Evolutionary conservation across 768 basidiomycete genomes (phyloP), one percentile per base, ranked within the genome.

Genomic region (Suillus alpinus): DNA sequence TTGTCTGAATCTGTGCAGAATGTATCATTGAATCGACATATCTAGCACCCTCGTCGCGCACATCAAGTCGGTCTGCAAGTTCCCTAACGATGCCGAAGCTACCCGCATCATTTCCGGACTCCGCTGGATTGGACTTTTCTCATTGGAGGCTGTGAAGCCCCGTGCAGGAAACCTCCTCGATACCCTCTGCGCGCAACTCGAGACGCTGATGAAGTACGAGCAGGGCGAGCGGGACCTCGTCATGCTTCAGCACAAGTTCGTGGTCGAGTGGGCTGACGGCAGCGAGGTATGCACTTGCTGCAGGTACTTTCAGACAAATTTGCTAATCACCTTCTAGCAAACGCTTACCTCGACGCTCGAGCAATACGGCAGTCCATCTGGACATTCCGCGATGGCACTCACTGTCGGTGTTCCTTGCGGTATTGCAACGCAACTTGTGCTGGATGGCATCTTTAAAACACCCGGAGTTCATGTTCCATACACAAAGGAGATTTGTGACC

Each of bases 171-270:
- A 91, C 77, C 82, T 96, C 65, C 86, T 99, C 65, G 94, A 97
- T 76, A 95, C 97, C 4, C 88, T 99, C 62, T 97, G 95, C 72
- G 92, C 85, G 2, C 87, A 83, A 23, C 84, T 99, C 53, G 95
- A 99, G 80, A 85, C 80, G 62, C 83, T 96, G 72, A 97, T 98
- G 92, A 84, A 87, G 75, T 98, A 96, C 77, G 91, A 88, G 64
- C 76, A 81, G 51, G 93, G 92, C 64, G 95, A 98, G 76, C 88
- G 93, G 12, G 96, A 99, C 75, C 85, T 98, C 62, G 92, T 99
- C 62, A 93, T 98, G 88, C 86, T 99, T 58, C 96, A 98, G 77
- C 96, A 99, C 84, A 96, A 95, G 80, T 98, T 99, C 72, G 77
- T 93, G 67, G 88, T 98, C 40, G 88, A 95, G 71, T 91, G 90